Evolutionary conservation across 2,329 filamentous ascomycete species (phyloP).

Genomic region (Cercospora beticola): DNA sequence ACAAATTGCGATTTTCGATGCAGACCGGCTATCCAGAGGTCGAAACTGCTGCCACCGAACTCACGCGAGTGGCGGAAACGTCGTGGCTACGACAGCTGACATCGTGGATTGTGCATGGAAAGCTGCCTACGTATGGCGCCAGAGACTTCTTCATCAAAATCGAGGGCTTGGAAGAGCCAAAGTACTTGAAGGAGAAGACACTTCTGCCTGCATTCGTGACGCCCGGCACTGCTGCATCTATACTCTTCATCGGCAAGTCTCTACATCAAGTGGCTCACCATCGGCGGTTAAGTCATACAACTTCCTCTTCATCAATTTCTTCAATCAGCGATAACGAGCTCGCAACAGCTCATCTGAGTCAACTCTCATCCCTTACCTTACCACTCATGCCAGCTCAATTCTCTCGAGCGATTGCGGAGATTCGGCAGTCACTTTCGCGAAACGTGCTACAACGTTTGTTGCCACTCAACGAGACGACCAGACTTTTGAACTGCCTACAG

Average conservation of each 20-base stretch:
- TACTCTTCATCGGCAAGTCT: constrained; percentile 87
- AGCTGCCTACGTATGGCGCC: constrained; percentile 71
- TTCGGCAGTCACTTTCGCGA: constrained; percentile 77
- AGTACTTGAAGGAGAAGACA: constrained; percentile 58
- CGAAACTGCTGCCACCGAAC: constrained; percentile 68
- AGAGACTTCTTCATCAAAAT: constrained; percentile 79
- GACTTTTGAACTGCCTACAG: constrained; percentile 73
- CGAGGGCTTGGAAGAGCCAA: constrained; percentile 34
- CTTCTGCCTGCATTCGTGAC: constrained; percentile 80
- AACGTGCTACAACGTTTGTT: constrained; percentile 80
- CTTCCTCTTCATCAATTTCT: constrained; percentile 8
- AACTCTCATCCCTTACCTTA: constrained; percentile 66
- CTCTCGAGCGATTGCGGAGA: constrained; percentile 69
- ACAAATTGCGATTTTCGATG: constrained; percentile 71
- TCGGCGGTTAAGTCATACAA: constrained; percentile 18
- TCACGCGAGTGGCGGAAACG: constrained; percentile 77
- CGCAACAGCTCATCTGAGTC: constrained; percentile 65
- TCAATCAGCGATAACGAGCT: constrained; percentile 53
- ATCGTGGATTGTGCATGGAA: constrained; percentile 87
- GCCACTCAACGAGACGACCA: constrained; percentile 72
- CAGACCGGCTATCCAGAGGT: constrained; percentile 89
- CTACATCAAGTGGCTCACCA: constrained; percentile 72
- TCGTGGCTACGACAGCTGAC: constrained; percentile 90
- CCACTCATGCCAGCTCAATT: constrained; percentile 73
- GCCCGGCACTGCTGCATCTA: constrained; percentile 70